These are phyloP conservation scores for Cladosporium austrohemisphaericum DNA, from an alignment of 2,329 filamentous ascomycete species.

Conservation along the genomic window DNA sequence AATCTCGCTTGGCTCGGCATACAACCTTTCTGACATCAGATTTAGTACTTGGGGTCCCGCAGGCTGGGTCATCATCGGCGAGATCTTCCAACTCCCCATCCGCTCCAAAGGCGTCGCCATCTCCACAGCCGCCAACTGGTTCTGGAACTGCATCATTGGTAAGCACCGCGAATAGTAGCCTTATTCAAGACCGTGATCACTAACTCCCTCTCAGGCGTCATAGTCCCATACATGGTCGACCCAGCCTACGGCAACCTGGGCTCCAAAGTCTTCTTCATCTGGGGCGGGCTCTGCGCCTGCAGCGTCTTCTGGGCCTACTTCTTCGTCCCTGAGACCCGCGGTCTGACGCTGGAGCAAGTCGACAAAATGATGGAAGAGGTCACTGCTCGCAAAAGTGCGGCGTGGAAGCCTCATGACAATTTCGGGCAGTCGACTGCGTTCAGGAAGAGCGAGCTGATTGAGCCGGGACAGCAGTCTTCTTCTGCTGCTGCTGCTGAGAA, in stretches of 20 bases:
- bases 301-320: conserved; percentile 36
- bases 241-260: conserved; percentile 52
- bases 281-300: conserved; percentile 36
- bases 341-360: conserved; percentile 38
- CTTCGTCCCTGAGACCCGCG: conserved; percentile 39
- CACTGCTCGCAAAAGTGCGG: conserved; percentile 37
- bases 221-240: conserved; percentile 69
- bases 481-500: too few species aligned
- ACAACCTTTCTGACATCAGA: not conserved
- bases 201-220: conserved; percentile 55
- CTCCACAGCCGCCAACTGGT: conserved; percentile 85
- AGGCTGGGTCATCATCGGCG: conserved; percentile 64
- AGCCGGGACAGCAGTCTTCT: too few species aligned
- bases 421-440: conserved; percentile 25
- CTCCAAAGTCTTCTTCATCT: conserved; percentile 47
- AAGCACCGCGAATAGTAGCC: not conserved
- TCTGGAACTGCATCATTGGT: conserved; percentile 66
- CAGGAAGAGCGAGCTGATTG: conserved; percentile 16
- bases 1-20: not conserved
- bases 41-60: conserved; percentile 54
- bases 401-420: conserved; percentile 31
- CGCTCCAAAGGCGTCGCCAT: conserved; percentile 63
- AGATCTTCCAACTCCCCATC: conserved; percentile 74
- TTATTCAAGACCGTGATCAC: conserved; percentile 11
- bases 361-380: conserved; percentile 45